Percentiles rank a stretch among this genome's conserved stretches.
phyloP scores from a whole-genome alignment of 495 filamentous ascomycete genomes.

The Bombardia bombarda region DNA sequence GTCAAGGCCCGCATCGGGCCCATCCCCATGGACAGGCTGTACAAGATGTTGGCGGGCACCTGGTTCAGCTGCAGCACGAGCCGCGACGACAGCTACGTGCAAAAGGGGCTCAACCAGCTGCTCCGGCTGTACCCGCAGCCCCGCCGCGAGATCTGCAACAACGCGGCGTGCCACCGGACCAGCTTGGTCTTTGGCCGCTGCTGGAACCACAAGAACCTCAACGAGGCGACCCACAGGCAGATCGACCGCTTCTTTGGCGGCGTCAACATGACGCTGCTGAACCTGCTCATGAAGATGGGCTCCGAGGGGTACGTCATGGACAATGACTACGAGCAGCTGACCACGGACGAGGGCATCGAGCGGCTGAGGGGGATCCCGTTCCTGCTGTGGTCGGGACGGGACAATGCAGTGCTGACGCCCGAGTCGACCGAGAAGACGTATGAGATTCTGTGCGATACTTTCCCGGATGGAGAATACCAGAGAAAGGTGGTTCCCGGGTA shows the following conservation, averaged over 20 bases:
- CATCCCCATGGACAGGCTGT: constrained; percentile 37
- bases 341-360: constrained; percentile 40
- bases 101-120: constrained; percentile 46
- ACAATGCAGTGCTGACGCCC: constrained; percentile 53
- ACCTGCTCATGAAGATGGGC: constrained; percentile 51
- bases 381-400: constrained; percentile 48
- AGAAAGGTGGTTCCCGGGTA: constrained; percentile 51
- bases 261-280: constrained; percentile 51
- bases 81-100: constrained; percentile 40
- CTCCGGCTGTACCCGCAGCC: constrained; percentile 53
- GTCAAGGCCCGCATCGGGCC: constrained; percentile 45
- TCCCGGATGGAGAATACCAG: constrained; percentile 41
- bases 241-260: constrained; percentile 55
- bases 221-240: constrained; percentile 55
- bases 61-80: constrained; percentile 48
- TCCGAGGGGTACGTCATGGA: constrained; percentile 41
- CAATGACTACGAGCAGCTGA: constrained; percentile 40
- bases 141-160: constrained; percentile 52
- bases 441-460: constrained; percentile 44
- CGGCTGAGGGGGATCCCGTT: constrained; percentile 50
- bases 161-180: constrained; percentile 51
- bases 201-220: constrained; percentile 58
- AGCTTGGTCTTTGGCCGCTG: constrained; percentile 56
- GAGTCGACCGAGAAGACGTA: constrained; percentile 51
- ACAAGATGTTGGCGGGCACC: constrained; percentile 34